phyloP scores from a whole-genome alignment of 2,329 filamentous ascomycete genomes.

The Diaporthe citriasiana region DNA sequence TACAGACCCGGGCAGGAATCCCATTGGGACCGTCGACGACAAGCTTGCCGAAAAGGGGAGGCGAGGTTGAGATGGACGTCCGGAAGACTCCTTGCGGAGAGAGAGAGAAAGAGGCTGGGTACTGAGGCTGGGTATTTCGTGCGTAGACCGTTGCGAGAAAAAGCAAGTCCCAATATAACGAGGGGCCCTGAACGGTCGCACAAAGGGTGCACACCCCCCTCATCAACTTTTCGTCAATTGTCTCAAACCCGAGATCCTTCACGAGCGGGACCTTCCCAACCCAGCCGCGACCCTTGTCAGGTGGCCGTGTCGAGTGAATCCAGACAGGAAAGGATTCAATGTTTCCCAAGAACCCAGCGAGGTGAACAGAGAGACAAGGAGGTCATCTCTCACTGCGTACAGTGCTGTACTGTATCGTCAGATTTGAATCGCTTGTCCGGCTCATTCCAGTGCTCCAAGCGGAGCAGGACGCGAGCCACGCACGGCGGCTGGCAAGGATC shows the following conservation, averaged over 20 bases:
- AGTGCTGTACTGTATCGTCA: conserved; percentile 3
- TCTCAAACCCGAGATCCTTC: conserved; percentile 41
- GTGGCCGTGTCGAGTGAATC: conserved; percentile 28
- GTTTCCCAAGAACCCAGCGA: background rate
- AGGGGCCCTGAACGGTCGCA: conserved; percentile 37
- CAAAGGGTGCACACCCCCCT: conserved; percentile 35
- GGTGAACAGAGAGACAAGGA: conserved; percentile 21
- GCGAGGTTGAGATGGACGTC: conserved; percentile 33
- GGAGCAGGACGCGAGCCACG: conserved; percentile 27
- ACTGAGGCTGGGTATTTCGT: conserved; percentile 39
- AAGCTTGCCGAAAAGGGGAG: conserved; percentile 28
- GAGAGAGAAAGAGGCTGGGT: conserved; percentile 19
- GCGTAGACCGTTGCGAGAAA: conserved; percentile 34
- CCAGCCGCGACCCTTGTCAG: conserved; percentile 30
- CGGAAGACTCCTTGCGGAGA: conserved; percentile 30
- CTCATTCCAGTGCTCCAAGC: conserved; percentile 17
- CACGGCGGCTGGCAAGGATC: conserved; percentile 38
- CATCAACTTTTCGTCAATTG: conserved; percentile 40
- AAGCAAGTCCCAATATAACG: conserved; percentile 35
- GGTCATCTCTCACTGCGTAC: conserved; percentile 14
- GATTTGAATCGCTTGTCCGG: conserved; percentile 23
- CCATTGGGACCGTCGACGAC: conserved; percentile 27
- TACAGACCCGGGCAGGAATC: conserved; percentile 20
- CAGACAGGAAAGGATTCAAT: conserved; percentile 10
- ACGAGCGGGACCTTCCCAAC: conserved; percentile 40